phyloP scores from a whole-genome alignment of 2,329 filamentous ascomycete species.

The Diaporthe destruens region DNA sequence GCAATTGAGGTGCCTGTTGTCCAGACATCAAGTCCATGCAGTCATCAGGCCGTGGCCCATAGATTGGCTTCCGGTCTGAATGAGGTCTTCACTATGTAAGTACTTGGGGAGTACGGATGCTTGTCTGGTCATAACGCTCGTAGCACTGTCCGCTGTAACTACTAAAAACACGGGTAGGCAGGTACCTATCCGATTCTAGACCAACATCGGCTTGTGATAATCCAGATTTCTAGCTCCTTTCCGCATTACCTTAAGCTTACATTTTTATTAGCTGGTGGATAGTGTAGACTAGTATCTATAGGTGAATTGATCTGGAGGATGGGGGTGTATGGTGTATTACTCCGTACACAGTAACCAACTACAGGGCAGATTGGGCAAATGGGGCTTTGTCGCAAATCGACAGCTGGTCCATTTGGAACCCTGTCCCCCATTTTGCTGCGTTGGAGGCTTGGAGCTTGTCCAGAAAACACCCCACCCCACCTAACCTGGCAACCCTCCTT shows the following conservation, averaged over 20 bases:
- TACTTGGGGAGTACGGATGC: too few relatives aligned
- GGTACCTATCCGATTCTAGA: not conserved
- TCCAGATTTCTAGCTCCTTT: too few relatives aligned
- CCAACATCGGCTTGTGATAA: not conserved
- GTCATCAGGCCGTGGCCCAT: not conserved
- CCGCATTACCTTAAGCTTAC: too few relatives aligned
- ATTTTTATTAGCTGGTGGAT: too few relatives aligned
- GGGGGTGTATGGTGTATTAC: too few relatives aligned
- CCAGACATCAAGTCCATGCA: not conserved
- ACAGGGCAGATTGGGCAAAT: too few relatives aligned
- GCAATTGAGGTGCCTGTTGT: not conserved
- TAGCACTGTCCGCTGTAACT: not conserved
- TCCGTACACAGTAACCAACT: too few relatives aligned
- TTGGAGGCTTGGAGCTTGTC: slow-evolving; percentile 24
- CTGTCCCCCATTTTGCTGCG: not conserved
- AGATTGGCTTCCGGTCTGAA: not conserved
- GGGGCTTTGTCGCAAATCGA: too few relatives aligned
- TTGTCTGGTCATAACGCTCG: not conserved
- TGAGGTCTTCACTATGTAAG: too few relatives aligned
- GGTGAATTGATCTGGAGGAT: too few relatives aligned
- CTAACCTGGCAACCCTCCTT: slow-evolving; percentile 14
- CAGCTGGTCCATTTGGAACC: too few relatives aligned
- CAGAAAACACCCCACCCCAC: slow-evolving; percentile 33
- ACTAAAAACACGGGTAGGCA: too few relatives aligned
- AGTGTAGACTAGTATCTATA: not conserved